Percentiles rank a stretch among this genome's conserved stretches.
Conservation (phyloP, 768 basidiomycete genomes). For the Hygrophoropsis aurantiaca region DNA sequence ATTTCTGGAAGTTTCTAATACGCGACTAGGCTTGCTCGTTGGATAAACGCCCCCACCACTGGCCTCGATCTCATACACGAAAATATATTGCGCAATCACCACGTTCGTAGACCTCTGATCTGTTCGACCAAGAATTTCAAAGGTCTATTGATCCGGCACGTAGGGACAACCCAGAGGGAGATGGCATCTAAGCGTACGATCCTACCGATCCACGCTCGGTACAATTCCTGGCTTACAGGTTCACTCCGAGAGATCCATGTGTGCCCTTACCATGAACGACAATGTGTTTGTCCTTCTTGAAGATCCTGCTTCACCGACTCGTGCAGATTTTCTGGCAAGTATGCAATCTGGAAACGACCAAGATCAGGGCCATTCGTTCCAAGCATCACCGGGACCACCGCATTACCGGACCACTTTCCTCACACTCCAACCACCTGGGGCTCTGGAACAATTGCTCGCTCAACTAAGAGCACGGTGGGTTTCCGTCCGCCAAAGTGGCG, state of each 20-base stretch:
- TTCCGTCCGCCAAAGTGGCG: conserved; percentile 55
- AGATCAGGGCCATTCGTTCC: conserved; percentile 10
- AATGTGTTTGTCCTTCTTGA: conserved; percentile 80
- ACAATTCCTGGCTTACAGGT: conserved; percentile 50
- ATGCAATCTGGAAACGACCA: conserved; percentile 41
- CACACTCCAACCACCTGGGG: conserved; percentile 70
- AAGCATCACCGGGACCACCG: conserved; percentile 28
- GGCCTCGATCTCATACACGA: conserved; percentile 68
- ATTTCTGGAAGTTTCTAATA: conserved; percentile 6
- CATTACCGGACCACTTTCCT: conserved; percentile 80
- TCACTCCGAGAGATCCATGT: conserved; percentile 68
- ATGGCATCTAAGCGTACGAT: conserved; percentile 71
- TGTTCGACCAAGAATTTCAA: conserved; percentile 8
- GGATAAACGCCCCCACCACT: conserved; percentile 78
- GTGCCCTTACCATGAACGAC: conserved; percentile 74
- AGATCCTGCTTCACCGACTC: conserved; percentile 69
- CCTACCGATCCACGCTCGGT: conserved; percentile 73
- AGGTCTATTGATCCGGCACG: conserved; percentile 14
- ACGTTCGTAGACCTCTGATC: conserved; percentile 38
- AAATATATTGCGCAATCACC: conserved; percentile 71
- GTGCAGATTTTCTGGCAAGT: conserved; percentile 49
- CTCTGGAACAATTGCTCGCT: conserved; percentile 70
- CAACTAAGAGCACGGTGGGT: conserved; percentile 79
- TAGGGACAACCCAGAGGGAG: conserved; percentile 62
- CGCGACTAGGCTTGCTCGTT: conserved; percentile 62